Percentiles rank a stretch among this genome's conserved stretches.
phyloP scores from a whole-genome alignment of 129 eudicot genomes.

The Scalesia atractyloides region DNA sequence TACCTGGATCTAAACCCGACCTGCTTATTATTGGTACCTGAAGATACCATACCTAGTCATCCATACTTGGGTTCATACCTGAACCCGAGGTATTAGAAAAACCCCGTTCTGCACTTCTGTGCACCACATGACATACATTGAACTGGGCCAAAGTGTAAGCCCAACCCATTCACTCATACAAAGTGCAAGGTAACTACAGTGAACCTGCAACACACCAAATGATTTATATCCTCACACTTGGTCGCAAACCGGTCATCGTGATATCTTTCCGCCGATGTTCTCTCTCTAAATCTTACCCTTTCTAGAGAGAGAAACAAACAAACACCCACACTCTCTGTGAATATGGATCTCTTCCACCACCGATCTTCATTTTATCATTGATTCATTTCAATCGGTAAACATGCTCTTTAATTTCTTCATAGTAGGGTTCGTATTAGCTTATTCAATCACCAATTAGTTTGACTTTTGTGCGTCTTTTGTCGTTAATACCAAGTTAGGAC shows the following conservation, averaged over 20 bases:
- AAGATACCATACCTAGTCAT: too few species aligned
- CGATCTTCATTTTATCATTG: conserved; percentile 18
- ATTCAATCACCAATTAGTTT: not conserved
- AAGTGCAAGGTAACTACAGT: not conserved
- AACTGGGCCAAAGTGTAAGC: too few species aligned
- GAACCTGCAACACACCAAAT: conserved; percentile 24
- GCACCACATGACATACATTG: too few species aligned
- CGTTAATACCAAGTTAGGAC: conserved; percentile 14
- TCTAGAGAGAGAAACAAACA: conserved; percentile 24
- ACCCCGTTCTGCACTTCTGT: too few species aligned
- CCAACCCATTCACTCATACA: not conserved
- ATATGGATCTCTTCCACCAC: conserved; percentile 25
- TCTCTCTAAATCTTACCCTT: conserved; percentile 22
- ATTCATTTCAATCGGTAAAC: not conserved
- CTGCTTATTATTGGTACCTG: too few species aligned
- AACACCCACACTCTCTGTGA: conserved; percentile 24
- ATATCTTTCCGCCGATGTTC: conserved; percentile 27
- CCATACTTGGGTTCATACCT: too few species aligned
- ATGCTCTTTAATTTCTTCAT: not conserved
- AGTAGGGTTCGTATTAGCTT: conserved; percentile 17
- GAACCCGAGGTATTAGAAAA: too few species aligned
- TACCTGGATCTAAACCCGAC: too few species aligned
- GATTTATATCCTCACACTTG: conserved; percentile 30
- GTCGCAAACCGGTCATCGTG: conserved; percentile 22
- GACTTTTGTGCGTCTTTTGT: not conserved